A percentile compares a stretch with the other conserved stretches of the same genome.
Evolutionary conservation across 2,329 filamentous ascomycete genomes (phyloP).

Genomic region (Aspergillus tamarii): DNA sequence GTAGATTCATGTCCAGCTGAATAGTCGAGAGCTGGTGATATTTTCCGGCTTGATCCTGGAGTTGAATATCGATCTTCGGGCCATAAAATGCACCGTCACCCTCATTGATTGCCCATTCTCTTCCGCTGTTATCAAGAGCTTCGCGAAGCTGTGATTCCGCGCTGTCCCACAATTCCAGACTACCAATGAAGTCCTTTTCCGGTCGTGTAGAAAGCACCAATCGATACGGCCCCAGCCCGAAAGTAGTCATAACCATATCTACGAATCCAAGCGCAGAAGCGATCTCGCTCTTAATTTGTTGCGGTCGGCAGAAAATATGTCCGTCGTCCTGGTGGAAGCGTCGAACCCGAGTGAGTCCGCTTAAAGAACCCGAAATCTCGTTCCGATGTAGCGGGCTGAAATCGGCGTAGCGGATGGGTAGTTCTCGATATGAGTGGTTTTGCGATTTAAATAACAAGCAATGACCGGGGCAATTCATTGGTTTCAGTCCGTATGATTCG

Average conservation of each 20-base stretch:
- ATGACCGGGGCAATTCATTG: slow-evolving; percentile 92
- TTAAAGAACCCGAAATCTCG: slow-evolving; percentile 79
- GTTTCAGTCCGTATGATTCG: slow-evolving; percentile 81
- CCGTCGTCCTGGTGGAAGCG: slow-evolving; percentile 90
- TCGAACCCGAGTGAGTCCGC: slow-evolving; percentile 79
- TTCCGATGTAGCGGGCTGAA: slow-evolving; percentile 88
- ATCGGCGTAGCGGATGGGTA: slow-evolving; percentile 83
- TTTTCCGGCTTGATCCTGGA: slow-evolving; percentile 79
- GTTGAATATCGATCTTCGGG: slow-evolving; percentile 85
- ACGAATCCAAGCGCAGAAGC: slow-evolving; percentile 74
- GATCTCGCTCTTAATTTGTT: slow-evolving; percentile 76
- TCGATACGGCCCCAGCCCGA: slow-evolving; percentile 73
- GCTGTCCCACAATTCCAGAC: slow-evolving; percentile 67
- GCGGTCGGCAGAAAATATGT: slow-evolving; percentile 83
- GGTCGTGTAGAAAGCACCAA: slow-evolving; percentile 80
- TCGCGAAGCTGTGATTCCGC: slow-evolving; percentile 69
- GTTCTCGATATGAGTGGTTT: slow-evolving; percentile 73
- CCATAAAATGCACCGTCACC: slow-evolving; percentile 91
- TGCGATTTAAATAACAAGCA: slow-evolving; percentile 80
- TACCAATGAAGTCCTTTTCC: slow-evolving; percentile 75
- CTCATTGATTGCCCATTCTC: slow-evolving; percentile 73
- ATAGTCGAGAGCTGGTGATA: slow-evolving; percentile 88
- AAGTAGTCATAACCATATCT: slow-evolving; percentile 69
- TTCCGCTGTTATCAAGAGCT: slow-evolving; percentile 65
- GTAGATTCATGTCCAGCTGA: slow-evolving; percentile 87